A percentile compares a stretch with the other conserved stretches of the same genome.
These are phyloP conservation scores for Pisolithus microcarpus DNA, from an alignment of 768 basidiomycete species.

Conservation along the genomic window DNA sequence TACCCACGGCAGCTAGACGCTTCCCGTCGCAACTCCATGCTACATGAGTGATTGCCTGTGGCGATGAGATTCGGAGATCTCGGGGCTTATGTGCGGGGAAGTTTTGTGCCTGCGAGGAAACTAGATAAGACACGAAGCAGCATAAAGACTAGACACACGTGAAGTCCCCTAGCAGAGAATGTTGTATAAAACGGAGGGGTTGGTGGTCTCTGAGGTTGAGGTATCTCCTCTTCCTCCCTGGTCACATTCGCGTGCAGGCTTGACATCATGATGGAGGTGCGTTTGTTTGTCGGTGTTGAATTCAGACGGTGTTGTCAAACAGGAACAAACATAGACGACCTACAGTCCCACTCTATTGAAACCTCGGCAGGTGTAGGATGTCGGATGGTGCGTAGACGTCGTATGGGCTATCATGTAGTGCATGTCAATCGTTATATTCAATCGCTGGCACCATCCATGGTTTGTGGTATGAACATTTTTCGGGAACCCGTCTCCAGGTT, in stretches of 20 bases:
- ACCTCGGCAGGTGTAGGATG: too few relatives aligned
- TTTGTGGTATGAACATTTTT: too few relatives aligned
- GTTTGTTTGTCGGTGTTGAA: conserved; percentile 20
- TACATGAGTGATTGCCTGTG: conserved; percentile 64
- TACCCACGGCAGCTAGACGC: conserved; percentile 73
- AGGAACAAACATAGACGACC: background rate
- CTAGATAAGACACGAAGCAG: conserved; percentile 10
- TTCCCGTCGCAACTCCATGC: conserved; percentile 84
- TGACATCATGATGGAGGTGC: conserved; percentile 18
- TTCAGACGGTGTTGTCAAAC: conserved; percentile 11
- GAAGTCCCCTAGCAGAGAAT: conserved; percentile 61
- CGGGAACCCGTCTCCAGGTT: too few relatives aligned
- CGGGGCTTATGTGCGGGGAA: conserved; percentile 78
- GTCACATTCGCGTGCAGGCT: conserved; percentile 12
- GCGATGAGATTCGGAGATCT: conserved; percentile 58
- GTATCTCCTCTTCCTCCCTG: conserved; percentile 54
- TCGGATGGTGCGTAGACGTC: too few relatives aligned
- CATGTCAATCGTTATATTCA: too few relatives aligned
- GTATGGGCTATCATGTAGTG: too few relatives aligned
- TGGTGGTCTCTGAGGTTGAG: conserved; percentile 52
- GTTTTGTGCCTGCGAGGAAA: conserved; percentile 51
- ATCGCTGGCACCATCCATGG: too few relatives aligned
- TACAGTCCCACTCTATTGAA: too few relatives aligned
- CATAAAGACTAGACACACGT: conserved; percentile 40
- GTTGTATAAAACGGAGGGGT: conserved; percentile 70